Percentiles rank a stretch among this genome's conserved stretches.
Evolutionary conservation across 352 stramenopile genomes (phyloP).

Genomic region (Phytopythium boreale): DNA sequence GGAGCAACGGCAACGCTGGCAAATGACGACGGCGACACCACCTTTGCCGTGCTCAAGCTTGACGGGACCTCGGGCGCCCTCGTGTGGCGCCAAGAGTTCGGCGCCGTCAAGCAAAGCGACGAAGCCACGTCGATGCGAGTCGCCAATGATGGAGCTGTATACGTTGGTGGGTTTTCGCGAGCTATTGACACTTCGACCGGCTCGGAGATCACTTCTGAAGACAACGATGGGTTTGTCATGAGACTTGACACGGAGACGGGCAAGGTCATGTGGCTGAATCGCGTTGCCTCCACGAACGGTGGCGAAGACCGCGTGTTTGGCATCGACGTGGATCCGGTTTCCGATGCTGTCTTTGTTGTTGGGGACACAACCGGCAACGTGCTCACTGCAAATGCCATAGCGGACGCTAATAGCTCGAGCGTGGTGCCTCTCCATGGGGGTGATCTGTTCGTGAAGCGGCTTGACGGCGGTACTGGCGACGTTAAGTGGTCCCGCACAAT

Average conservation of each 20-base stretch:
- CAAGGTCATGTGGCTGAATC: slow-evolving; percentile 9
- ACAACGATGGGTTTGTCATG: slow-evolving; percentile 16
- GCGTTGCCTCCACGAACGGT: not conserved
- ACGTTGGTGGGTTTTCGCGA: slow-evolving; percentile 5
- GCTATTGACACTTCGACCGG: not conserved
- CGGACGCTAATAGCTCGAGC: not conserved
- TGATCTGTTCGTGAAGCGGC: slow-evolving; percentile 22
- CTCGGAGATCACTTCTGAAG: too few relatives aligned
- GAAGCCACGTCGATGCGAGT: slow-evolving; percentile 3
- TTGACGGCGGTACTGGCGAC: slow-evolving; percentile 14
- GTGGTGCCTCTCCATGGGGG: not conserved
- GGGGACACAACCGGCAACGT: slow-evolving; percentile 22
- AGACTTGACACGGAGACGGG: slow-evolving; percentile 9
- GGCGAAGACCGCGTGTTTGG: slow-evolving; percentile 19
- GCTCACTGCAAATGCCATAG: not conserved
- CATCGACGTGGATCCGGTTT: slow-evolving; percentile 10
- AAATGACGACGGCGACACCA: too few relatives aligned
- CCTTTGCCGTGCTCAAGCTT: slow-evolving; percentile 6
- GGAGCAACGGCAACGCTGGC: not conserved
- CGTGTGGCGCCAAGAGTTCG: slow-evolving; percentile 9
- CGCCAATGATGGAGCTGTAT: not conserved
- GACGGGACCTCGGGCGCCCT: not conserved
- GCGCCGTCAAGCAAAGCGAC: not conserved
- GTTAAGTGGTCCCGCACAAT: slow-evolving; percentile 16
- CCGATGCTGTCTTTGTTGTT: slow-evolving; percentile 13